Evolutionary conservation across 768 basidiomycete species (phyloP), one percentile per base, ranked within the genome.

Genomic region (Trametes cingulata): DNA sequence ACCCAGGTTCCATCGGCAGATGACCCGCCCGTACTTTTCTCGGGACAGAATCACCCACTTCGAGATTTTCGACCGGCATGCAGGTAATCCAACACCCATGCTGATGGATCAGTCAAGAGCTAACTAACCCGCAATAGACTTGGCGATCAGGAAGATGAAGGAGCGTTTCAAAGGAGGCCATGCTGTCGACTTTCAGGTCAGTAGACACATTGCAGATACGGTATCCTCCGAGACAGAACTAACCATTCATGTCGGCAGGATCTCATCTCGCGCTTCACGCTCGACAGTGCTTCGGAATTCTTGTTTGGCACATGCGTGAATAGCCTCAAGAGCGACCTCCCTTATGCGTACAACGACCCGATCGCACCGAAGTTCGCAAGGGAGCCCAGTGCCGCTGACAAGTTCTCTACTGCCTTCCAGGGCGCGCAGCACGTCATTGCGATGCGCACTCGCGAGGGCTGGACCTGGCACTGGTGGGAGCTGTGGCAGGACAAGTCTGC

Each of bases 211-310:
- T 4, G 4, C 6, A 10, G 5, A 17, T 10, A 17, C 7, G 7
- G 20, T 13, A 17, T n/a, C 9, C 36, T 2, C 22, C 10, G 0
- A 2, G 17, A 3, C 9, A n/a, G 19, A 17, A 6, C 9, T 46
- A 29, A 42, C 27, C 29, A 3, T 25, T 27, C n/a, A 7, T 39
- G 29, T 33, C 19, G 65, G 40, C 63, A 83, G 72, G 81, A 84
- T 54, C 60, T 77, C 7, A 66, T 82, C 22, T 74, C 74, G 1
- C 76, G 80, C 42, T 80, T 83, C 60, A 80, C 82, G 0, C 74
- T 84, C 37, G 82, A 84, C 67, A 74, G 82, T 5, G 83, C 85
- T 0, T 77, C 82, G 2, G 79, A 82, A 56, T 84, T 82, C 61
- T 69, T 85, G 45, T 83, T 83, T 54, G 82, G 79, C 6, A 65